Base-by-base conservation (phyloP, 2,329 filamentous ascomycete species). In the Curvularia eragrostidis region DNA sequence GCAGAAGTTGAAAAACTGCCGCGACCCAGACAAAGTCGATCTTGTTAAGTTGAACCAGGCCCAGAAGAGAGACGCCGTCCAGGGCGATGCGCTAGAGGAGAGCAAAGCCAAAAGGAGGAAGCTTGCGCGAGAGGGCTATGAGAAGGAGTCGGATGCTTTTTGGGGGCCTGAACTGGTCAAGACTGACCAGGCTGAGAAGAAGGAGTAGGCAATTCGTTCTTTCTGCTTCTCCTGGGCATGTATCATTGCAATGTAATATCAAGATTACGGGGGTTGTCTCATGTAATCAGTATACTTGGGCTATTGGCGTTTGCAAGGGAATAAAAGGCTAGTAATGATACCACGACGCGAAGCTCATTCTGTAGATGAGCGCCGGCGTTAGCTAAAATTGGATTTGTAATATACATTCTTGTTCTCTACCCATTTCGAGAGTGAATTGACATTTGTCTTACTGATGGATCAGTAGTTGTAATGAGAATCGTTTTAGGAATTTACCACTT, bases 11-110 rank as follows among this genome's bases (percentile, higher is more conserved):
- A 86, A 85, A 59, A 85, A 84, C 66, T 93, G 90, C 66, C 82
- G 88, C 56, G 90, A 94, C 68, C 90, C 90, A 0, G 88, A 91
- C 65, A 86, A 90, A 54, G 86, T 84, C 42, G 89, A 93, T 73
- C 76, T 93, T 3, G 87, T 92, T 18, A 87, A 87, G 47, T 78
- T 90, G 49, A 88, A 91, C 67, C 83, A 84, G 62, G 85, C 86
- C 19, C 83, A 88, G 66, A 86, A 81, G 68, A 66, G 78, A 47
- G 78, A 79, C 48, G 76, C 69, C 1, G 72, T 76, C 8, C 61
- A 66, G 39, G 74, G 75, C 0, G 76, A 39, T 1, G 65, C 68
- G 26, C 54, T 81, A 28, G 78, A 78, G 52, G 78, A 79, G 61
- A 71, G 64, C 21, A 77, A 78, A 55, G 78, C 76, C 24, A 80